Evolutionary conservation across 2,329 filamentous ascomycete species (phyloP).

Genomic region (Apiospora koreana): DNA sequence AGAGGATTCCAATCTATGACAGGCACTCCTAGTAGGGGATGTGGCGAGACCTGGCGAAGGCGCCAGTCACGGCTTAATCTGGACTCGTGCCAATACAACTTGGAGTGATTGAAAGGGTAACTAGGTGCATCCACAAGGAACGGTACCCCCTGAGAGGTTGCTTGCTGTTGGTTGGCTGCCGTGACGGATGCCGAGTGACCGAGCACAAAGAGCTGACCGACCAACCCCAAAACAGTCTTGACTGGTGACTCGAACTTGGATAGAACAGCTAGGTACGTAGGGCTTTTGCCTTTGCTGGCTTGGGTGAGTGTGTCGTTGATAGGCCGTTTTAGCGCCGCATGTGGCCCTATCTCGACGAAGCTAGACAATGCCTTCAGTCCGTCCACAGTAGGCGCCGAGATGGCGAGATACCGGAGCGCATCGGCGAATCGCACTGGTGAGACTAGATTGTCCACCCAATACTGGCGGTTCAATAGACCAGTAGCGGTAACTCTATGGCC

Average conservation of each 20-base stretch:
- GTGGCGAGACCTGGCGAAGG: slow-evolving; percentile 23
- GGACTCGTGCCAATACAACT: slow-evolving; percentile 34
- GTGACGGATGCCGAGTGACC: slow-evolving; percentile 31
- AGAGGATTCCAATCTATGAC: slow-evolving; percentile 21
- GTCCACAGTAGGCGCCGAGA: slow-evolving; percentile 20
- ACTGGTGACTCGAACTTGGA: slow-evolving; percentile 20
- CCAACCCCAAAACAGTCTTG: slow-evolving; percentile 24
- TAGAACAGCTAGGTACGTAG: slow-evolving; percentile 30
- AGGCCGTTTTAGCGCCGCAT: slow-evolving; percentile 25
- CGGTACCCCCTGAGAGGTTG: slow-evolving; percentile 21
- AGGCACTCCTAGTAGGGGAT: slow-evolving; percentile 34
- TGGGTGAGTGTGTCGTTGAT: slow-evolving; percentile 25
- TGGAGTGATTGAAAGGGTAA: slow-evolving; percentile 27
- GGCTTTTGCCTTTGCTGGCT: slow-evolving; percentile 23
- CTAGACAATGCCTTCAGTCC: background rate
- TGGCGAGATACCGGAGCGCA: slow-evolving; percentile 19
- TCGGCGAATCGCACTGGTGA: slow-evolving; percentile 25
- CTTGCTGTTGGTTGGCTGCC: slow-evolving; percentile 12
- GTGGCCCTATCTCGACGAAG: slow-evolving; percentile 25
- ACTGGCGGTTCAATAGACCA: slow-evolving; percentile 19
- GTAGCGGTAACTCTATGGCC: background rate
- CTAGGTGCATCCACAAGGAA: background rate
- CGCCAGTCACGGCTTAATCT: slow-evolving; percentile 27
- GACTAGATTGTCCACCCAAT: slow-evolving; percentile 27
- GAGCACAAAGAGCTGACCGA: slow-evolving; percentile 30